Conservation (phyloP, 148 eudicot species). For the Heliosperma pusillum region DNA sequence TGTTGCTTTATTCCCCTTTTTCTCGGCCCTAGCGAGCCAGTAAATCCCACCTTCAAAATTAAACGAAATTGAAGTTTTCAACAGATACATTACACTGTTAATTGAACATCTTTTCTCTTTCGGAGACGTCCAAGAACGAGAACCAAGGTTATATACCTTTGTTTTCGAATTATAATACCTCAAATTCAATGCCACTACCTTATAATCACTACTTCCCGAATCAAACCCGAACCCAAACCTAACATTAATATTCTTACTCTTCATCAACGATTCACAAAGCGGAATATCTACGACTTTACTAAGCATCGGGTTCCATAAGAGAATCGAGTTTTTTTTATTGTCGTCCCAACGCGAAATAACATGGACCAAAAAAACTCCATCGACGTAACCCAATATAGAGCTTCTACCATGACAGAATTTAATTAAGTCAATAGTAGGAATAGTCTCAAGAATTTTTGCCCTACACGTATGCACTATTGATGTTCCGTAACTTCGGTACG, state of each 20-base stretch:
- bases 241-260: not conserved
- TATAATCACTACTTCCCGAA: not conserved
- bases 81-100: not conserved
- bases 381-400: not conserved
- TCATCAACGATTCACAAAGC: too few relatives aligned
- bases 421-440: too few relatives aligned
- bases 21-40: too few relatives aligned
- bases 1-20: not conserved
- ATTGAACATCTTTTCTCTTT: too few relatives aligned
- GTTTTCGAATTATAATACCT: not conserved
- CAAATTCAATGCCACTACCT: not conserved
- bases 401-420: not conserved
- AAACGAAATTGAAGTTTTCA: not conserved
- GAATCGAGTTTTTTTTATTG: not conserved
- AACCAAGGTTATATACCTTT: too few relatives aligned
- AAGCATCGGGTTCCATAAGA: not conserved
- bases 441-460: too few relatives aligned
- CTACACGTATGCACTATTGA: too few relatives aligned
- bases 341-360: not conserved
- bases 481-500: too few relatives aligned
- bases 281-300: too few relatives aligned
- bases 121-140: too few relatives aligned
- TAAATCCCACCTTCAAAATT: too few relatives aligned
- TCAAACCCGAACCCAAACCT: not conserved
- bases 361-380: too few relatives aligned